Evolutionary conservation across 176 grass and related monocot species (phyloP).

Genomic region (Zizania latifolia): DNA sequence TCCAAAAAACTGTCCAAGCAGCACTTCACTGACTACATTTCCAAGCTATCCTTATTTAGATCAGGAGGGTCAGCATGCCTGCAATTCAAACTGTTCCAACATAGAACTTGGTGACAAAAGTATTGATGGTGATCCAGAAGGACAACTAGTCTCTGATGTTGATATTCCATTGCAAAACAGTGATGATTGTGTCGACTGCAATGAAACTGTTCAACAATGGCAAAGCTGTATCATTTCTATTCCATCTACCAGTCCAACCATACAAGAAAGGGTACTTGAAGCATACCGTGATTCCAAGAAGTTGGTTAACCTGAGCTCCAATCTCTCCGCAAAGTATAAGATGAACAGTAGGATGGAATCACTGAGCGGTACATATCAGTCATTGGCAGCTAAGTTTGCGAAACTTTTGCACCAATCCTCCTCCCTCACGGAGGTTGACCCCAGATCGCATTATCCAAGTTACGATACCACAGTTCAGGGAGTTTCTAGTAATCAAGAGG

Average conservation of each 20-base stretch:
- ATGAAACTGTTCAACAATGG: constrained; percentile 5
- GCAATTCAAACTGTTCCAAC: not conserved
- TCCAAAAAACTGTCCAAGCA: not conserved
- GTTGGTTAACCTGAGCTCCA: constrained; percentile 2
- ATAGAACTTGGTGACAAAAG: not conserved
- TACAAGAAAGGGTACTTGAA: constrained; percentile 2
- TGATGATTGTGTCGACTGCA: not conserved
- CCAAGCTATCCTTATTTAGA: constrained; percentile 1
- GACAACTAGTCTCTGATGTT: not conserved
- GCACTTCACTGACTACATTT: not conserved
- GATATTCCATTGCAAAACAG: not conserved
- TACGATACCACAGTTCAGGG: not conserved
- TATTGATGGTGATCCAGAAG: not conserved
- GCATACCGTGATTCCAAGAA: constrained; percentile 17
- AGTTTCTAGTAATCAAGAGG: constrained; percentile 1
- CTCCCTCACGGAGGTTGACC: no score
- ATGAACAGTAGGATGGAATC: no score
- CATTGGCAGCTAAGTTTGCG: constrained; percentile 42
- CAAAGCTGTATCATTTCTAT: constrained; percentile 14
- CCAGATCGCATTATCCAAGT: constrained; percentile 10
- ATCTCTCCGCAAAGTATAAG: constrained; percentile 36
- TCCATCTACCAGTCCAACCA: constrained; percentile 10
- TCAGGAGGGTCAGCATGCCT: not conserved
- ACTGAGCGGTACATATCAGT: constrained; percentile 32
- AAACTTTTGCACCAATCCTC: no score